Evolutionary conservation across 129 eudicot genomes (phyloP), one percentile per base, ranked within the genome.

Genomic region (Tagetes erecta): DNA sequence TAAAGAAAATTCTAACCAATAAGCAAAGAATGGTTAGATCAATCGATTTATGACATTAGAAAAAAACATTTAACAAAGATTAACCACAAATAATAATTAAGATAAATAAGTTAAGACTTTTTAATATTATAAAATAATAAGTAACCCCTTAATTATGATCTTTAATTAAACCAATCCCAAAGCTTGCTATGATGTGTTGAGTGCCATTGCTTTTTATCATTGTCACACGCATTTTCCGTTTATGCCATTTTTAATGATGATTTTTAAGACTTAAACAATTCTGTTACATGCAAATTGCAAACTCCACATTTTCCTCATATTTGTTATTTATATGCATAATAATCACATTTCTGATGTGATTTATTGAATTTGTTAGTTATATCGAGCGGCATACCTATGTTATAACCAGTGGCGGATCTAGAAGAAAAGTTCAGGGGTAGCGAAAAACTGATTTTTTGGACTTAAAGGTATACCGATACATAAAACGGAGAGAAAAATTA

Each of bases 211-310:
- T 2, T 58, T 58, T 33, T 58, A 33, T 33, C 39, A 58, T 58
- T 33, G 39, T 58, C 39, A 35, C 65, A 58, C 39, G 39, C 65
- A 58, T 58, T 58, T 31, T 11, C 40, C 20, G 8, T 34, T 58
- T 58, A 8, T 11, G n/a, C 62, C 27, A 20, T 34, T 58, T 58
- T 58, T 58, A 58, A 34, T 58, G 65, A 58, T 33, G 65, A 58
- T 31, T 35, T 58, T 58, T 4, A 56, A 56, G 63, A 30, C 63
- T 56, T 56, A 27, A 56, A n/a, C 65, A 40, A 58, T 34, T 31
- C 34, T 0, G 65, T 58, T 58, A 33, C 65, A 58, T 58, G 65
- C 65, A 53, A 53, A 20, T 4, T 39, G 3, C 33, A 50, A 50
- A 50, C 5, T 57, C 38, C 38, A 57, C 37, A 57, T 57, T 31